Conservation (phyloP, 2,329 filamentous ascomycete species). For the Hypoxylon sp. region DNA sequence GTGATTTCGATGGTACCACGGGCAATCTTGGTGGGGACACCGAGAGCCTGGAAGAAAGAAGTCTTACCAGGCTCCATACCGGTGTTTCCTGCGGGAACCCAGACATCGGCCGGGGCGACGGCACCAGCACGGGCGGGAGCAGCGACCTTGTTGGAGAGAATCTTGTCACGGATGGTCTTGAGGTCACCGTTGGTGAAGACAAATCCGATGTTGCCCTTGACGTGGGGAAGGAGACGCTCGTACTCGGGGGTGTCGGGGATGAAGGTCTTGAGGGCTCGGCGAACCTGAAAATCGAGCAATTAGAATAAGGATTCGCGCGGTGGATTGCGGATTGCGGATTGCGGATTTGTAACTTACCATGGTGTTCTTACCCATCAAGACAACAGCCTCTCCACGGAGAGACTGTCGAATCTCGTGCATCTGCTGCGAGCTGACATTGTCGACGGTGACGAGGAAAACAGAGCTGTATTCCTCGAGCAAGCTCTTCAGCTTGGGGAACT, state of each 20-base stretch:
- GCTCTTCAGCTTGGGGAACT: constrained; percentile 99
- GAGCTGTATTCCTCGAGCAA: constrained; percentile 96
- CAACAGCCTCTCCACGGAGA: constrained; percentile 90
- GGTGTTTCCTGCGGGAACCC: constrained; percentile 96
- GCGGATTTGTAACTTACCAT: constrained; percentile 72
- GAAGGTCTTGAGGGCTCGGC: constrained; percentile 97
- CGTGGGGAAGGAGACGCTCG: constrained; percentile 94
- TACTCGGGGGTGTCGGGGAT: constrained; percentile 91
- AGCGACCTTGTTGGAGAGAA: constrained; percentile 95
- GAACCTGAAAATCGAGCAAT: constrained; percentile 65
- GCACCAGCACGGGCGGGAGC: constrained; percentile 98
- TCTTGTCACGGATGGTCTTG: constrained; percentile 91
- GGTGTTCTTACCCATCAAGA: constrained; percentile 99
- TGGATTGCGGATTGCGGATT: constrained; percentile 9
- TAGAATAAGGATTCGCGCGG: neutral
- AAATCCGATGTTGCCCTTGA: constrained; percentile 98
- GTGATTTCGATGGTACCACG: constrained; percentile 99
- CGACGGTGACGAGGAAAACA: constrained; percentile 95
- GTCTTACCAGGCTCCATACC: constrained; percentile 99
- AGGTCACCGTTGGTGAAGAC: constrained; percentile 99
- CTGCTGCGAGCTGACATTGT: constrained; percentile 99
- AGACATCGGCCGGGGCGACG: constrained; percentile 92
- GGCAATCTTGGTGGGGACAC: constrained; percentile 99
- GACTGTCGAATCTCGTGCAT: constrained; percentile 99
- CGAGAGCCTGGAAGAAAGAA: constrained; percentile 99